Evolutionary conservation across 306 rosid species (phyloP).

Genomic region (Vicia sativa): DNA sequence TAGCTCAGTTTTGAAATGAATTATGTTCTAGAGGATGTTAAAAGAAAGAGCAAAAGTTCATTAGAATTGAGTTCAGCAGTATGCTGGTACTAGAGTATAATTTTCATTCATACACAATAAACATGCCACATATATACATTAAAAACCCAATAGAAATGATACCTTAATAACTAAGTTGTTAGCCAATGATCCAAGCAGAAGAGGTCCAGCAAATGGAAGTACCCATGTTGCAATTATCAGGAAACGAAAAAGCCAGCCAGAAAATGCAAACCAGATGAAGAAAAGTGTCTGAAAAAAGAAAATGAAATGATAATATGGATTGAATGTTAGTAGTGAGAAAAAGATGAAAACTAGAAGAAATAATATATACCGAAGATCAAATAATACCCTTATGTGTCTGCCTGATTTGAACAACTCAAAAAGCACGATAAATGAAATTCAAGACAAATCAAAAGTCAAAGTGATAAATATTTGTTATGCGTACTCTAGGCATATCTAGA

Average conservation of each 20-base stretch:
- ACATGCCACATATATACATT: conserved; percentile 2
- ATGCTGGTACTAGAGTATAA: not conserved
- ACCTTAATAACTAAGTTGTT: conserved; percentile 85
- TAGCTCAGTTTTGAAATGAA: not conserved
- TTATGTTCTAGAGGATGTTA: not conserved
- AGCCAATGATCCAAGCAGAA: conserved; percentile 85
- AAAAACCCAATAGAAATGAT: conserved; percentile 27
- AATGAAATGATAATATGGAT: conserved; percentile 7
- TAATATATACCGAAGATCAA: conserved; percentile 1
- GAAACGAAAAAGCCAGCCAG: conserved; percentile 94
- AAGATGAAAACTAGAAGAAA: not conserved
- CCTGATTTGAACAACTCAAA: conserved; percentile 2
- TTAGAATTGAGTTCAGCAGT: not conserved
- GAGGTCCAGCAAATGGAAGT: conserved; percentile 94
- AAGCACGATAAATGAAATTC: not conserved
- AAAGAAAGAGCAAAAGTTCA: not conserved
- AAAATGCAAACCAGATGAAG: conserved; percentile 93
- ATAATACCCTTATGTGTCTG: not conserved
- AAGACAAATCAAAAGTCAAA: not conserved
- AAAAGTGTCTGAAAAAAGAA: conserved; percentile 69
- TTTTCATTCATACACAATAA: not conserved
- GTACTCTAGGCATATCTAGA: not conserved
- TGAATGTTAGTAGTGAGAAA: conserved; percentile 8
- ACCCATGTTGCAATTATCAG: conserved; percentile 79
- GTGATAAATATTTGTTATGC: not conserved